Conservation (phyloP, 2,329 filamentous ascomycete genomes). For the Chaetomium olivaceum region DNA sequence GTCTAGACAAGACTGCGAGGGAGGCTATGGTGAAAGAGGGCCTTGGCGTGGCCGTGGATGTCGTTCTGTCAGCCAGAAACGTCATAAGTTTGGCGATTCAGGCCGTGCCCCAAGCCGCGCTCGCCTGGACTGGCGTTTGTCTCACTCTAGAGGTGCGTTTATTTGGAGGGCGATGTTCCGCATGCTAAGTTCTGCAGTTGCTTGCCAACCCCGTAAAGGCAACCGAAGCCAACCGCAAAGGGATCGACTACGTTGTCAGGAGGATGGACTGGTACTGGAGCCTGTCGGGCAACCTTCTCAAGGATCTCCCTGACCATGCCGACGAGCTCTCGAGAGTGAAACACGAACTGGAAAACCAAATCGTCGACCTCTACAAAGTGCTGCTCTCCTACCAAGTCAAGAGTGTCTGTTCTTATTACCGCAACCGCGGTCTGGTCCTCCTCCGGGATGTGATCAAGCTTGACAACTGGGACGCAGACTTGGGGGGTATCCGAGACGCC, state of each 20-base stretch:
- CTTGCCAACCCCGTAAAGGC: slow-evolving; percentile 37
- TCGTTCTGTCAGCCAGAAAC: background rate
- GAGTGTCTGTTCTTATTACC: slow-evolving; percentile 42
- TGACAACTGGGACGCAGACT: slow-evolving; percentile 40
- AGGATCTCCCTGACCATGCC: slow-evolving; percentile 30
- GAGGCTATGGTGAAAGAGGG: slow-evolving; percentile 4
- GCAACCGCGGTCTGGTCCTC: slow-evolving; percentile 35
- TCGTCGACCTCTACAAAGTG: slow-evolving; percentile 42
- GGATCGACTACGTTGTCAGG: slow-evolving; percentile 40
- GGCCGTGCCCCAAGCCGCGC: slow-evolving; percentile 38
- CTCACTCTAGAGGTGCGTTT: slow-evolving; percentile 38
- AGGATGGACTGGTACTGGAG: slow-evolving; percentile 45
- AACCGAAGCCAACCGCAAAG: slow-evolving; percentile 36
- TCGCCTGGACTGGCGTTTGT: slow-evolving; percentile 43
- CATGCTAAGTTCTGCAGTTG: slow-evolving; percentile 32
- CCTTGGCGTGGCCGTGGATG: slow-evolving; percentile 4
- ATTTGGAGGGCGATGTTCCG: background rate
- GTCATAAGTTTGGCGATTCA: slow-evolving; percentile 32
- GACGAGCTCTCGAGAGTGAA: background rate
- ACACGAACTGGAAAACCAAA: slow-evolving; percentile 11
- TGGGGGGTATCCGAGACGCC: slow-evolving; percentile 35
- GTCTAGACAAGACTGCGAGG: slow-evolving; percentile 4
- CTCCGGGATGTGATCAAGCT: slow-evolving; percentile 37
- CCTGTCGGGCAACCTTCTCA: slow-evolving; percentile 36
- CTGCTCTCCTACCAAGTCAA: slow-evolving; percentile 45